Evolutionary conservation across 2,329 filamentous ascomycete species (phyloP).

Genomic region (Penicillium capsulatum): DNA sequence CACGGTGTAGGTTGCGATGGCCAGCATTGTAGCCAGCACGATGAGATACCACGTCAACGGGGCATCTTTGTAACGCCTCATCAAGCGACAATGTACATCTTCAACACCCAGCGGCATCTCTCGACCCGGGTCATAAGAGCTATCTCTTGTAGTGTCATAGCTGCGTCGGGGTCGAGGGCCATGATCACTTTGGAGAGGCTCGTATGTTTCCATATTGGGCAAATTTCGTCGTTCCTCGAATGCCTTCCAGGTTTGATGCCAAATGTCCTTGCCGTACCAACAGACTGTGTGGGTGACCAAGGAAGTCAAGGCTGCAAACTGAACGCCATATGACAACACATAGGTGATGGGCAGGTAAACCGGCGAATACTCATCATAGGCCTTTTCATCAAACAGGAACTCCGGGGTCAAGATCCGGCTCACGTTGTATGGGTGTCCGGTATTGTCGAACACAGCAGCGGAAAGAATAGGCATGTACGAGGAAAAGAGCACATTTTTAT

Average conservation of each 20-base stretch:
- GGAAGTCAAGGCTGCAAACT: constrained; percentile 77
- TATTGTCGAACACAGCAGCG: constrained; percentile 80
- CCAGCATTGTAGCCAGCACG: constrained; percentile 71
- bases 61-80: constrained; percentile 77
- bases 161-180: constrained; percentile 6
- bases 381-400: constrained; percentile 71
- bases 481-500: constrained; percentile 72
- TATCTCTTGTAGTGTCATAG: constrained; percentile 11
- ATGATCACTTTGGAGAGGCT: constrained; percentile 42
- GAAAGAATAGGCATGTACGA: constrained; percentile 85
- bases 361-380: constrained; percentile 75
- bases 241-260: constrained; percentile 68
- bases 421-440: constrained; percentile 73
- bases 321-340: constrained; percentile 78
- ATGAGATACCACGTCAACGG: constrained; percentile 76
- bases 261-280: constrained; percentile 81
- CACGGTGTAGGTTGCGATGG: constrained; percentile 76
- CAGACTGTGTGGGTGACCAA: constrained; percentile 75
- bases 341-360: constrained; percentile 86
- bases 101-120: constrained; percentile 60
- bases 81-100: constrained; percentile 79
- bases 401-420: constrained; percentile 72
- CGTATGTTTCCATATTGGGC: constrained; percentile 49
- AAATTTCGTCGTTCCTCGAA: constrained; percentile 58
- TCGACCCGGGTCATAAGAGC: constrained; percentile 23